phyloP scores from a whole-genome alignment of 768 basidiomycete genomes.

The Agrocybe praecox region DNA sequence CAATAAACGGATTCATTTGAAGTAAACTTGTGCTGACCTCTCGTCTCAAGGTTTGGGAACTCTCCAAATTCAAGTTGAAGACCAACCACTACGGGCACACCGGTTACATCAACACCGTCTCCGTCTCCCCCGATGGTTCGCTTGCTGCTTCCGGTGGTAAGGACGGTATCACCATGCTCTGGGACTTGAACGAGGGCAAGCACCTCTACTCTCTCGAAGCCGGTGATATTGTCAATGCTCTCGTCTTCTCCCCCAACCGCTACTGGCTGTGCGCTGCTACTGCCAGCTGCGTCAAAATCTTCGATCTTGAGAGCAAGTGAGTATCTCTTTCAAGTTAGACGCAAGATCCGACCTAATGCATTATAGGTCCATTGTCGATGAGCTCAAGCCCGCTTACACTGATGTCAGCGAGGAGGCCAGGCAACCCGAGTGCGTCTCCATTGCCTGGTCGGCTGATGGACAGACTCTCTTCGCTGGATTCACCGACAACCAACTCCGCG shows the following conservation, averaged over 20 bases:
- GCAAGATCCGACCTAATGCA: conserved; percentile 4
- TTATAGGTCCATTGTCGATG: conserved; percentile 91
- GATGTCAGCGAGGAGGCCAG: conserved; percentile 71
- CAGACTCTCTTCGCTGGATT: conserved; percentile 97
- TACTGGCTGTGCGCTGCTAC: conserved; percentile 99
- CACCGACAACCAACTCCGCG: conserved; percentile 92
- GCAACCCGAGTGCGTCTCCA: conserved; percentile 92
- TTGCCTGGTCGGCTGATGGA: conserved; percentile 98
- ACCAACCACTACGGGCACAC: conserved; percentile 99
- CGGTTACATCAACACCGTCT: conserved; percentile 98
- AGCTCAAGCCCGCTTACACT: conserved; percentile 94
- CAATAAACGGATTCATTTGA: conserved; percentile 7
- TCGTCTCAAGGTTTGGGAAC: conserved; percentile 89
- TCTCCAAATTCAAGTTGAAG: conserved; percentile 99
- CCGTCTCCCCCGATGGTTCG: conserved; percentile 98
- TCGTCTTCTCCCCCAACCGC: conserved; percentile 99
- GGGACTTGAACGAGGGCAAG: conserved; percentile 99
- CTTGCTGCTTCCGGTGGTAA: conserved; percentile 99
- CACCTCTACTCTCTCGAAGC: conserved; percentile 99
- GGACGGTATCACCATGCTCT: conserved; percentile 99
- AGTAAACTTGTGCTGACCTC: conserved; percentile 16
- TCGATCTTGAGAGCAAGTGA: conserved; percentile 98
- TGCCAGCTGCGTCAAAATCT: conserved; percentile 97
- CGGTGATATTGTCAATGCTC: conserved; percentile 96
- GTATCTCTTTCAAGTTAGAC: conserved; percentile 30